Evolutionary conservation across 1,139 yeast genomes (phyloP), one percentile per base, ranked within the genome.

Genomic region (Diutina rugosa): DNA sequence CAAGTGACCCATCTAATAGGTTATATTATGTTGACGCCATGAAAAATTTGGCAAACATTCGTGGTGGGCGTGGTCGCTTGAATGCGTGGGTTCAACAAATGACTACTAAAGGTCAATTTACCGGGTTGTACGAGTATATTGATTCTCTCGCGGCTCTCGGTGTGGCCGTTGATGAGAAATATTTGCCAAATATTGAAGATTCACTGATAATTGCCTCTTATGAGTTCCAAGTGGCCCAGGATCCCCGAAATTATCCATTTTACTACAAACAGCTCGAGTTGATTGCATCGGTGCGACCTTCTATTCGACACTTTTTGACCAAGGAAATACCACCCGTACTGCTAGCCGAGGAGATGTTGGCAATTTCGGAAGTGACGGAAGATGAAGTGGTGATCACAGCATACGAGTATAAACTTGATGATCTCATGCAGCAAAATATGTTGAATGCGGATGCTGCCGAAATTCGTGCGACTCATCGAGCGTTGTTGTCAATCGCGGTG

Each of bases 371-470:
- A 46, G 75, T 81, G 6, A 85, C 89, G 4, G 95, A 86, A 64
- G 93, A 86, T 63, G 95, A 87, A 59, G 82, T 87, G 51, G 80
- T 87, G 4, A 75, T 82, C 44, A 85, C 93, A 0, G 90, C 91
- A 0, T 84, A 79, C 62, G 82, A 85, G 58, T 75, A 83, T 56
- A 83, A 83, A 59, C 69, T 78, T 3, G 79, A 79, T 55, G 93
- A 86, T 56, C 84, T 90, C 0, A 68, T 89, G 56, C 76, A 81
- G 56, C 71, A 84, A 0, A 77, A 87, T 59, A 93, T 89, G 1
- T 68, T 79, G 46, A 71, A 67, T 44, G 57, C 65, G 6, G 71
- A 57, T 67, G 63, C 68, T 0, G 85, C 63, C 67, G 83, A 67
- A 72, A 83, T 68, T 60, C 56, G 57, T 1, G 63, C 70, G 32